These are phyloP conservation scores for Climacium dendroides DNA, from an alignment of 225 moss, liverwort and hornwort genomes.

Conservation along the genomic window DNA sequence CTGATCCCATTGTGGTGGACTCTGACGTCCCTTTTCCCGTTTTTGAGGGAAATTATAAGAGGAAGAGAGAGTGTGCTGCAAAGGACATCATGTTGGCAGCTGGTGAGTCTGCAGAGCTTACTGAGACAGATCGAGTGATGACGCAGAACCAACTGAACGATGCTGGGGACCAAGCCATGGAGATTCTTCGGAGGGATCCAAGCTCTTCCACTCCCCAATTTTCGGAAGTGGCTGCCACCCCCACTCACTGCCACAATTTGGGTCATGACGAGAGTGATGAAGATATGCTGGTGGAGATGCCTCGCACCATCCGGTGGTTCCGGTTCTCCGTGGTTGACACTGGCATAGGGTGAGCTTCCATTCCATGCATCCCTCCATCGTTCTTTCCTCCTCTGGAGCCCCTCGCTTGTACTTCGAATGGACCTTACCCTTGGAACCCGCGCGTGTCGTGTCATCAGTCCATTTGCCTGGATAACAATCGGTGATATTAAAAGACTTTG, in stretches of 20 bases:
- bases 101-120: not conserved
- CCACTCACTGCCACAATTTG: not conserved
- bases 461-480: not conserved
- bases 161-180: not conserved
- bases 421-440: not conserved
- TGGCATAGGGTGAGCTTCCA: slow-evolving; percentile 24
- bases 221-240: slow-evolving; percentile 6
- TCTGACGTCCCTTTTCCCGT: not conserved
- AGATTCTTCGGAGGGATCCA: not conserved
- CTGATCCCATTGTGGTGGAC: not conserved
- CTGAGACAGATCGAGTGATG: slow-evolving; percentile 10
- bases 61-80: not conserved
- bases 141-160: not conserved
- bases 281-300: slow-evolving; percentile 13
- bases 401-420: not conserved
- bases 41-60: slow-evolving; percentile 2
- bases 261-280: slow-evolving; percentile 16
- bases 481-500: not conserved
- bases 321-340: slow-evolving; percentile 35
- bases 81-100: not conserved
- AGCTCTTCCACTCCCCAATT: not conserved
- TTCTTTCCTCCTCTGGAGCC: not conserved
- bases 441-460: not conserved
- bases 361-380: not conserved
- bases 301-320: slow-evolving; percentile 21